Conservation (phyloP, 2,329 filamentous ascomycete species). For the Colletotrichum navitas region DNA sequence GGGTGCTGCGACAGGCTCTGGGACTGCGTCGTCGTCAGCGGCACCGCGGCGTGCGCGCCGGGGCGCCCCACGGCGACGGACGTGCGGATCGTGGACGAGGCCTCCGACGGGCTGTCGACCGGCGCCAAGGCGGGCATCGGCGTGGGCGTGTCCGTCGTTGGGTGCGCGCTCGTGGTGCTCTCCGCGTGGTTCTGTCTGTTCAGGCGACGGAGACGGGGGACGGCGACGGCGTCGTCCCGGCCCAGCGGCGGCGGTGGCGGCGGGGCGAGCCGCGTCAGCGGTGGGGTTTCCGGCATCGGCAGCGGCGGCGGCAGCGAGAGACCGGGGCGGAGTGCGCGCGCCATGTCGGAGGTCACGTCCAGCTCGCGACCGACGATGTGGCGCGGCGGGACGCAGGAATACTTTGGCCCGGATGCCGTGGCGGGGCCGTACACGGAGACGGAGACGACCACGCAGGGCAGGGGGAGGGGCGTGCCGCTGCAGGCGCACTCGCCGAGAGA, state of each 20-base stretch:
- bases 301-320: constrained; percentile 42
- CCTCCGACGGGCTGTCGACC: constrained; percentile 53
- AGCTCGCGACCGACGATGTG: constrained; percentile 46
- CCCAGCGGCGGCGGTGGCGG: constrained; percentile 27
- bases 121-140: constrained; percentile 71
- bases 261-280: constrained; percentile 6
- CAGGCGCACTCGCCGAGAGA: constrained; percentile 62
- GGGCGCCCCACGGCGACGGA: constrained; percentile 51
- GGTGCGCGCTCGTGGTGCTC: constrained; percentile 56
- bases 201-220: constrained; percentile 51
- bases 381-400: constrained; percentile 54
- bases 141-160: constrained; percentile 62
- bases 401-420: constrained; percentile 59
- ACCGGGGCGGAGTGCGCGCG: constrained; percentile 30
- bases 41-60: constrained; percentile 56
- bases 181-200: constrained; percentile 63
- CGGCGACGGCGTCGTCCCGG: constrained; percentile 28
- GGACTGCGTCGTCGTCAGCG: constrained; percentile 56
- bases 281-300: constrained; percentile 28
- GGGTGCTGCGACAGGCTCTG: constrained; percentile 63
- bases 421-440: constrained; percentile 62
- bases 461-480: constrained; percentile 56
- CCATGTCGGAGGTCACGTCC: constrained; percentile 52
- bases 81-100: constrained; percentile 43
- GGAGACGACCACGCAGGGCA: constrained; percentile 49